phyloP scores from a whole-genome alignment of 2,329 filamentous ascomycete species.

The Alternaria brassicae region DNA sequence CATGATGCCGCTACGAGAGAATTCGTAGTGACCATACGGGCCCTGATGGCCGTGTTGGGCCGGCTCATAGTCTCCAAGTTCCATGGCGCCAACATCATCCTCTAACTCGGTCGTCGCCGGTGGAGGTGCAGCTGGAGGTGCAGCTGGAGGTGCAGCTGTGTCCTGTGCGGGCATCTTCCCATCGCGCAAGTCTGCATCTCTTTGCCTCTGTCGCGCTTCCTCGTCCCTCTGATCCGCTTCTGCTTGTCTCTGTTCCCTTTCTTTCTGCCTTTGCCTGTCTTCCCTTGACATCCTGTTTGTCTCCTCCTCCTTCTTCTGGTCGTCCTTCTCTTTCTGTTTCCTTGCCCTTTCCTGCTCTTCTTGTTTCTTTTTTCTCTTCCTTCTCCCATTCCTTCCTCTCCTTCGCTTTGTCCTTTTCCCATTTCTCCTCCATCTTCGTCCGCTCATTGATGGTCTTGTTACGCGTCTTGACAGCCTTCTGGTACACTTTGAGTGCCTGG shows the following conservation, averaged over 20 bases:
- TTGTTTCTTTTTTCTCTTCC: constrained; percentile 32
- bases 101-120: constrained; percentile 19
- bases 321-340: constrained; percentile 22
- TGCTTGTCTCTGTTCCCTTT: constrained; percentile 13
- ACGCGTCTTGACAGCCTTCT: constrained; percentile 70
- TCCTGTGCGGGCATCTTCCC: constrained; percentile 20
- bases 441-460: constrained; percentile 70
- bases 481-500: constrained; percentile 68
- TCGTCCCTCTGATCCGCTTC: constrained; percentile 12
- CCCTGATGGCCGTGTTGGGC: constrained; percentile 7
- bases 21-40: constrained; percentile 39
- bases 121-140: not conserved
- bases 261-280: constrained; percentile 14
- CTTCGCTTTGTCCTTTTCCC: constrained; percentile 28
- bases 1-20: constrained; percentile 42
- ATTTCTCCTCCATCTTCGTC: constrained; percentile 62
- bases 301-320: constrained; percentile 28
- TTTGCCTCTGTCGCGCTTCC: constrained; percentile 25
- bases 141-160: constrained; percentile 4
- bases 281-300: constrained; percentile 11
- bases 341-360: constrained; percentile 18
- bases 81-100: constrained; percentile 33
- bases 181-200: constrained; percentile 10
- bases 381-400: constrained; percentile 36
- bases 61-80: constrained; percentile 21